A percentile compares a stretch with the other conserved stretches of the same genome.
Evolutionary conservation across 176 grass and related monocot genomes (phyloP).

Genomic region (Pharus latifolius): DNA sequence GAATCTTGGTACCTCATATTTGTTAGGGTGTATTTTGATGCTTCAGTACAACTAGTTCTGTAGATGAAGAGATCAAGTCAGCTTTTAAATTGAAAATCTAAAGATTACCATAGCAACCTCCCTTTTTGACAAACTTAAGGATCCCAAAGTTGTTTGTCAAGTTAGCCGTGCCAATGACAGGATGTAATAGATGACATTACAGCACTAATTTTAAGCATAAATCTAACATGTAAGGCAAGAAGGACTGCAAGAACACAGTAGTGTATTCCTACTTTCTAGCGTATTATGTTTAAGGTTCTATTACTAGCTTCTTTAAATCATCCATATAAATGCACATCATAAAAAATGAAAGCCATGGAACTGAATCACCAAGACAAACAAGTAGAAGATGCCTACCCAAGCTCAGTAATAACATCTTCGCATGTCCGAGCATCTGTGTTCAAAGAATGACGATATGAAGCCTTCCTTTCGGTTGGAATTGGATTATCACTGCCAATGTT

Average conservation of each 20-base stretch:
- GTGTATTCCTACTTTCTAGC: too few relatives aligned
- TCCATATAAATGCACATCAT: too few relatives aligned
- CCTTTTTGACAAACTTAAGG: too few relatives aligned
- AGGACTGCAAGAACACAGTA: neutral
- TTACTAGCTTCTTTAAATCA: too few relatives aligned
- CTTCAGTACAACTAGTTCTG: too few relatives aligned
- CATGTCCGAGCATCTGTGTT: constrained; percentile 94
- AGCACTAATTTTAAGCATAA: neutral
- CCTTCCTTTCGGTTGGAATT: constrained; percentile 49
- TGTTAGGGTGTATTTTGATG: too few relatives aligned
- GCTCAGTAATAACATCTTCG: constrained; percentile 92
- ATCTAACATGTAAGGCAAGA: neutral
- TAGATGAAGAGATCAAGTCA: too few relatives aligned
- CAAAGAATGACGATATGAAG: constrained; percentile 58
- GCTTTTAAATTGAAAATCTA: too few relatives aligned
- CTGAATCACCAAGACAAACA: neutral
- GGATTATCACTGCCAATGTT: constrained; percentile 69
- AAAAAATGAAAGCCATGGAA: too few relatives aligned
- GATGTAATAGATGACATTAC: neutral
- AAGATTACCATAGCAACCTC: too few relatives aligned
- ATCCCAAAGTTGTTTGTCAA: neutral
- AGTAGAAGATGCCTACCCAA: constrained; percentile 49
- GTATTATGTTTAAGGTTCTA: neutral
- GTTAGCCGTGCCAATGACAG: neutral
- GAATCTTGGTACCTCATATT: too few relatives aligned